Evolutionary conservation across 2,329 filamentous ascomycete species (phyloP).

Genomic region (Trichoderma atrobrunneum): DNA sequence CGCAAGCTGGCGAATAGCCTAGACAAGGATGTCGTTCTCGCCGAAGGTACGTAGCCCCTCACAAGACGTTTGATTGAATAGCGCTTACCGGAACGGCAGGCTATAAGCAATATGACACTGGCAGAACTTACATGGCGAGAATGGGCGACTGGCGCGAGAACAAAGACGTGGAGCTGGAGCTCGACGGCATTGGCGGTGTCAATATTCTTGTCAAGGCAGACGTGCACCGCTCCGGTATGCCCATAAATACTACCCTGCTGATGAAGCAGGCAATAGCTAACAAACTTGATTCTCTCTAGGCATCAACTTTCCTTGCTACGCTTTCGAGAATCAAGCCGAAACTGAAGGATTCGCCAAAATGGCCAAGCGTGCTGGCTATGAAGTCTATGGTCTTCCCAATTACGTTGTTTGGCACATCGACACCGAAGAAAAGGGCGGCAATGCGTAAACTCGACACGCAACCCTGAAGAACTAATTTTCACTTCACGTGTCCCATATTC

Average conservation of each 20-base stretch:
- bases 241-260: background rate
- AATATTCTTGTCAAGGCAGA: slow-evolving; percentile 98
- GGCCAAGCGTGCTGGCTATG: slow-evolving; percentile 93
- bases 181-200: slow-evolving; percentile 95
- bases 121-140: slow-evolving; percentile 80
- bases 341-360: slow-evolving; percentile 99
- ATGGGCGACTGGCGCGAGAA: slow-evolving; percentile 93
- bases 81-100: slow-evolving; percentile 48
- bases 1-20: slow-evolving; percentile 70
- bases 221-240: slow-evolving; percentile 84
- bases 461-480: background rate
- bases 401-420: slow-evolving; percentile 99
- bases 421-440: slow-evolving; percentile 90
- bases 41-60: slow-evolving; percentile 64
- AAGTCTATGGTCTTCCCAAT: slow-evolving; percentile 89
- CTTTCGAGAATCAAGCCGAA: slow-evolving; percentile 98
- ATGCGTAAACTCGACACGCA: slow-evolving; percentile 45
- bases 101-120: slow-evolving; percentile 90
- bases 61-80: background rate
- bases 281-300: slow-evolving; percentile 47
- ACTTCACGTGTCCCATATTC: slow-evolving; percentile 27
- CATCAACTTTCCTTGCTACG: slow-evolving; percentile 95
- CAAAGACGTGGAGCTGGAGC: slow-evolving; percentile 86
- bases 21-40: slow-evolving; percentile 77
- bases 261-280: slow-evolving; percentile 26